These are phyloP conservation scores for Cupressus sempervirens DNA, from an alignment of 75 land plant genomes.

Conservation along the genomic window DNA sequence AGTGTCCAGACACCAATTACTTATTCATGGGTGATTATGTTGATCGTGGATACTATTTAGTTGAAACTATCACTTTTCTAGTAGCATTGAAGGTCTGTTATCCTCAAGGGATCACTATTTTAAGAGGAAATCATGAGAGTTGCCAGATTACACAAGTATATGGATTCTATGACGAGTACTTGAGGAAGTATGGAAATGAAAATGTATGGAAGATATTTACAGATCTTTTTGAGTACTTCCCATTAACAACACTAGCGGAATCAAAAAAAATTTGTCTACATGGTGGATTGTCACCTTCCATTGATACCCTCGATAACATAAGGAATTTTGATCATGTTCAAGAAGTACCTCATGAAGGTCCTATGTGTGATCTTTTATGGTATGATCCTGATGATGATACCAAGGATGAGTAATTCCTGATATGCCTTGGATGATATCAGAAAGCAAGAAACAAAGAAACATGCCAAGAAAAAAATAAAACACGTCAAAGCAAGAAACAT, in stretches of 20 bases:
- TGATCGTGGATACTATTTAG: slow-evolving; percentile 97
- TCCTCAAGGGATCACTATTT: too few relatives aligned
- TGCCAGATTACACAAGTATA: too few relatives aligned
- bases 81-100: too few relatives aligned
- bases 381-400: slow-evolving; percentile 96
- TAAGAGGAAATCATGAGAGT: too few relatives aligned
- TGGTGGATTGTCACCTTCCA: slow-evolving; percentile 93
- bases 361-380: slow-evolving; percentile 92
- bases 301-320: slow-evolving; percentile 88
- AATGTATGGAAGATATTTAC: slow-evolving; percentile 95
- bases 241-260: slow-evolving; percentile 89
- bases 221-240: slow-evolving; percentile 90
- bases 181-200: slow-evolving; percentile 67
- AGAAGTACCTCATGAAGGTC: slow-evolving; percentile 95
- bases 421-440: too few relatives aligned
- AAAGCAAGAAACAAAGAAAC: too few relatives aligned
- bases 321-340: slow-evolving; percentile 94
- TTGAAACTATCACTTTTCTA: slow-evolving; percentile 75
- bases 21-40: slow-evolving; percentile 98
- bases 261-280: slow-evolving; percentile 93
- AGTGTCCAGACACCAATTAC: slow-evolving; percentile 98
- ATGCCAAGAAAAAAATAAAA: too few relatives aligned
- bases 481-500: too few relatives aligned
- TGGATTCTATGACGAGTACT: too few relatives aligned
- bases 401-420: too few relatives aligned